Percentiles rank a stretch among this genome's conserved stretches.
Evolutionary conservation across 129 eudicot species (phyloP).

Genomic region (Mikania micrantha): DNA sequence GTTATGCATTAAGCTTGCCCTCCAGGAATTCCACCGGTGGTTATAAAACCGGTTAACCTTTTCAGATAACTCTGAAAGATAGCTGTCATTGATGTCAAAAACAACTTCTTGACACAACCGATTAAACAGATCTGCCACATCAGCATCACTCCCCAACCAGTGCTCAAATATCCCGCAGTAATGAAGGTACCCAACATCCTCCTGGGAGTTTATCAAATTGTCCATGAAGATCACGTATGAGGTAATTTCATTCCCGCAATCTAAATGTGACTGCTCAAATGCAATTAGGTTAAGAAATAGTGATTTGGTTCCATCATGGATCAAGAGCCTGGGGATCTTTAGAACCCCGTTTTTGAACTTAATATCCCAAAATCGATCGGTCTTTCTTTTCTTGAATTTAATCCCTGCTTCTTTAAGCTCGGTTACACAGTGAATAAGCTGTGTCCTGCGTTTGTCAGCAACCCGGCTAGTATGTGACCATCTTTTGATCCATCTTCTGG

Average conservation of each 20-base stretch:
- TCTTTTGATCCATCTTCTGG: conserved; percentile 50
- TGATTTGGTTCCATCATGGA: conserved; percentile 87
- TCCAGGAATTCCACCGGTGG: conserved; percentile 76
- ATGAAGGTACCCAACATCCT: conserved; percentile 66
- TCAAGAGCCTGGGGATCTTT: conserved; percentile 56
- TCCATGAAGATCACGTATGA: conserved; percentile 85
- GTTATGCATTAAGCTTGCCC: conserved; percentile 61
- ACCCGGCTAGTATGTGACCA: conserved; percentile 53
- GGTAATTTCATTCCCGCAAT: conserved; percentile 66
- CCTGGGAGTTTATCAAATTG: conserved; percentile 62
- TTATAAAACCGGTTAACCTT: conserved; percentile 59
- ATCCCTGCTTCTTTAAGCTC: conserved; percentile 67
- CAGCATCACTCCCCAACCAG: conserved; percentile 76
- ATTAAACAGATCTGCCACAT: conserved; percentile 74
- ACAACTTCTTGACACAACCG: conserved; percentile 76
- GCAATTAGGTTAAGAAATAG: conserved; percentile 78
- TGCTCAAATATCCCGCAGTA: conserved; percentile 72
- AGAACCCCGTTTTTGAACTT: conserved; percentile 57
- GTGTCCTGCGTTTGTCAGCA: conserved; percentile 62
- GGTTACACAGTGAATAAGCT: conserved; percentile 67
- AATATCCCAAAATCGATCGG: conserved; percentile 73
- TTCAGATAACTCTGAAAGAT: conserved; percentile 60
- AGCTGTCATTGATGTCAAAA: conserved; percentile 69
- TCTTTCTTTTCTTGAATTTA: conserved; percentile 57
- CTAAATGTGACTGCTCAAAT: conserved; percentile 69